These are phyloP conservation scores for Tylopilus sp. DNA, from an alignment of 1,284 basidiomycete genomes.

Conservation along the genomic window DNA sequence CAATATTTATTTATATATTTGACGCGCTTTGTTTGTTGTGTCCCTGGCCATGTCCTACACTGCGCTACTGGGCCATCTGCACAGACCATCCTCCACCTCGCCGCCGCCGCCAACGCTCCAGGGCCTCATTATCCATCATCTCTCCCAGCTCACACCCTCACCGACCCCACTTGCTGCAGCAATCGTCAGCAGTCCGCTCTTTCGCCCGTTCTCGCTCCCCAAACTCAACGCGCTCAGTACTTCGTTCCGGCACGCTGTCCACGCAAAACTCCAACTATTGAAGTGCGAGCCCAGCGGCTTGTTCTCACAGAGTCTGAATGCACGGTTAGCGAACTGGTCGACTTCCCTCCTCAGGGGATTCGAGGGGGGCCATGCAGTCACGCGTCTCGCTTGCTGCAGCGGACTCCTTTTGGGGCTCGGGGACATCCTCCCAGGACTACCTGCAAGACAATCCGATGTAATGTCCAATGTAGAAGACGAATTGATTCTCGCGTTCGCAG, in stretches of 20 bases:
- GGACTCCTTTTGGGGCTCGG: conserved; percentile 64
- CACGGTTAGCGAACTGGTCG: conserved; percentile 50
- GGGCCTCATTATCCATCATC: conserved; percentile 59
- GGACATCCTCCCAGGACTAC: conserved; percentile 39
- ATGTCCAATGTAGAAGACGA: conserved; percentile 57
- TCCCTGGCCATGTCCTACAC: conserved; percentile 39
- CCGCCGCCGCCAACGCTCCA: conserved; percentile 53
- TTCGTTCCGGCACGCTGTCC: conserved; percentile 61
- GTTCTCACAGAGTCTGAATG: conserved; percentile 43
- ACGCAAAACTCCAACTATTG: conserved; percentile 47
- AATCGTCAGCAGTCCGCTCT: conserved; percentile 58
- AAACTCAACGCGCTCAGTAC: conserved; percentile 52
- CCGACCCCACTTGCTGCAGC: conserved; percentile 67
- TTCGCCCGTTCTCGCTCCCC: conserved; percentile 45
- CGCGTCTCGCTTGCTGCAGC: conserved; percentile 55
- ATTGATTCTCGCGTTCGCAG: conserved; percentile 62
- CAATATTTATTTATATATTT: conserved; percentile 19
- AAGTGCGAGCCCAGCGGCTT: conserved; percentile 37
- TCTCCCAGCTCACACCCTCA: conserved; percentile 48
- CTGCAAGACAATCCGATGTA: conserved; percentile 20
- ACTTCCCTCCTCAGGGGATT: conserved; percentile 57
- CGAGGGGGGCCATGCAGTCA: conserved; percentile 56
- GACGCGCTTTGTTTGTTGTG: conserved; percentile 9
- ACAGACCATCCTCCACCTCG: conserved; percentile 45
- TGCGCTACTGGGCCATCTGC: conserved; percentile 55